Evolutionary conservation across 805 yeast genomes (phyloP).

Genomic region (Candida germanica): DNA sequence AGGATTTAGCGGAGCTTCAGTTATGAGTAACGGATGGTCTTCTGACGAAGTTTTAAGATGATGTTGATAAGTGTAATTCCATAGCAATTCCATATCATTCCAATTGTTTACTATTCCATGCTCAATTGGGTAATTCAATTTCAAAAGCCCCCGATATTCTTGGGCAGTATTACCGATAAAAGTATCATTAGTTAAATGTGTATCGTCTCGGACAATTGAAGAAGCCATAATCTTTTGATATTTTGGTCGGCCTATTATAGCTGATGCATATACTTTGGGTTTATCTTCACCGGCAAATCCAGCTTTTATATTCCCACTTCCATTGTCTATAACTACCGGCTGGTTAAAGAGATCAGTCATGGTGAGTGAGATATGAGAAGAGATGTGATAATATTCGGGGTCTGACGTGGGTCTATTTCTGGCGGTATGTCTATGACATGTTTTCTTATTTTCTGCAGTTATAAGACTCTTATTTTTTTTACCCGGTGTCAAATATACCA

Average conservation of each 20-base stretch:
- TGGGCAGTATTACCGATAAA: conserved; percentile 79
- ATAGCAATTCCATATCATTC: conserved; percentile 80
- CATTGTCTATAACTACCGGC: conserved; percentile 51
- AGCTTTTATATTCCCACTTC: conserved; percentile 80
- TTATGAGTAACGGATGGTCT: conserved; percentile 83
- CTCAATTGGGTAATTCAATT: conserved; percentile 65
- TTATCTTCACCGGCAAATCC: conserved; percentile 92
- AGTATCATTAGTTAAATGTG: conserved; percentile 55
- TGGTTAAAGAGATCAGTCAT: too few species aligned
- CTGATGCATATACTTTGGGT: conserved; percentile 64
- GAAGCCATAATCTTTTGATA: conserved; percentile 79
- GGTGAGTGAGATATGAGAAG: too few species aligned
- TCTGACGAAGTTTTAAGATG: conserved; percentile 59
- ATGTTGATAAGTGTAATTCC: conserved; percentile 65
- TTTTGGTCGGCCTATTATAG: conserved; percentile 78
- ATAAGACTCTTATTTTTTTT: too few species aligned
- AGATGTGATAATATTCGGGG: too few species aligned
- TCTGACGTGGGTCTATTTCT: too few species aligned
- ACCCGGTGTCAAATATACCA: too few species aligned
- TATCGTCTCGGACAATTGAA: conserved; percentile 35
- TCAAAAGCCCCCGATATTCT: conserved; percentile 71
- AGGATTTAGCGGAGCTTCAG: conserved; percentile 88
- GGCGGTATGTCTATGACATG: too few species aligned
- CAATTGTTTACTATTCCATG: conserved; percentile 81
- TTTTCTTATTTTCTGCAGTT: too few species aligned